Conservation (phyloP, 345 rosid genomes). For the Salix arbutifolia region DNA sequence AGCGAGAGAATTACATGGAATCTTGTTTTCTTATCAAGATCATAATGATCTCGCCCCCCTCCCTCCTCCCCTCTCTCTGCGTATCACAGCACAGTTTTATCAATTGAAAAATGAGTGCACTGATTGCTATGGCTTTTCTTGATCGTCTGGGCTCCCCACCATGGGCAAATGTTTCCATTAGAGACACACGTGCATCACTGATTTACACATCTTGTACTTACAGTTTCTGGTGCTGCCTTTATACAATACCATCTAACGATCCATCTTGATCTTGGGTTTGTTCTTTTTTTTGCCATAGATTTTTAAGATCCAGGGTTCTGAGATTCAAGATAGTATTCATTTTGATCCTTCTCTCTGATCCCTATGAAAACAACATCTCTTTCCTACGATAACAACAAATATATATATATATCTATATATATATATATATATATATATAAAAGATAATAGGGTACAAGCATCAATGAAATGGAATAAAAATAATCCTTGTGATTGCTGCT, state of each 20-base stretch:
- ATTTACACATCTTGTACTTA: conserved; percentile 10
- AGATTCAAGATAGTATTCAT: not conserved
- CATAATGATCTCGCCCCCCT: not conserved
- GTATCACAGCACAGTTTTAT: not conserved
- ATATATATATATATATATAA: not conserved
- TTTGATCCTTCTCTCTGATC: not conserved
- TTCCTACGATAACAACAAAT: conserved; percentile 10
- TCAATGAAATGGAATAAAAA: not conserved
- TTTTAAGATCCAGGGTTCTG: not conserved
- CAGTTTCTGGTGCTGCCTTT: conserved; percentile 31
- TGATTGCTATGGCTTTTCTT: not conserved
- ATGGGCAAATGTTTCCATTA: not conserved
- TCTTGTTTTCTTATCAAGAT: not conserved
- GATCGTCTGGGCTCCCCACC: conserved; percentile 21
- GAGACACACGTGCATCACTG: conserved; percentile 30
- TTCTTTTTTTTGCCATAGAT: not conserved
- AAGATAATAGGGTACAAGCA: not conserved
- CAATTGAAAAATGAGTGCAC: not conserved
- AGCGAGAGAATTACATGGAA: not conserved
- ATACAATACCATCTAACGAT: not conserved
- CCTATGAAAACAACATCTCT: conserved; percentile 23
- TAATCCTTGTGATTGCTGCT: conserved; percentile 26
- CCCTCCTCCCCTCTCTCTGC: not conserved
- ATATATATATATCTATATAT: not conserved
- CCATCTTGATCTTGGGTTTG: conserved; percentile 12